A percentile compares a stretch with the other conserved stretches of the same genome.
Conservation (phyloP, 2,329 filamentous ascomycete genomes). For the Colletotrichum neosansevieriae region DNA sequence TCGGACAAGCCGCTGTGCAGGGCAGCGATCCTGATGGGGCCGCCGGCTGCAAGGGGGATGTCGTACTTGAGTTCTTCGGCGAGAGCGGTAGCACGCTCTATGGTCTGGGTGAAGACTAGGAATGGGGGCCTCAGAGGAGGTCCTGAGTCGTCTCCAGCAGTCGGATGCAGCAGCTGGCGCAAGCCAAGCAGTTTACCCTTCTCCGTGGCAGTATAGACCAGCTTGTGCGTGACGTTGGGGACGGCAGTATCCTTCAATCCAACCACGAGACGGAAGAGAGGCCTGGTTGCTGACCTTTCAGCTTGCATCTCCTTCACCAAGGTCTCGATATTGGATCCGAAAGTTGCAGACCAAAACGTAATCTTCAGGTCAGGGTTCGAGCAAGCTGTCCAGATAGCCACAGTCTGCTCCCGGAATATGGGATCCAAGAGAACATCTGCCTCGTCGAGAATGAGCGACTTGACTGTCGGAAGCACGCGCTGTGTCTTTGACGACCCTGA, state of each 20-base stretch:
- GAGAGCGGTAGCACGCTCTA: conserved; percentile 87
- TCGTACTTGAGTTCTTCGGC: conserved; percentile 94
- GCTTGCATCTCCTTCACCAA: conserved; percentile 78
- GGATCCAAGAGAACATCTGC: conserved; percentile 94
- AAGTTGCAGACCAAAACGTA: conserved; percentile 95
- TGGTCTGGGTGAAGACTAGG: conserved; percentile 96
- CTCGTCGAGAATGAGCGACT: conserved; percentile 87
- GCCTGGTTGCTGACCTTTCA: conserved; percentile 55
- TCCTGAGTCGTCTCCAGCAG: conserved; percentile 65
- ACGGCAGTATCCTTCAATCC: conserved; percentile 96
- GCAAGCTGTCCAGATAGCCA: conserved; percentile 86
- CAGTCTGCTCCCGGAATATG: conserved; percentile 89
- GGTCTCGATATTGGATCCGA: conserved; percentile 91
- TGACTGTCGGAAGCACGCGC: conserved; percentile 73
- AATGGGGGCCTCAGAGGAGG: conserved; percentile 84
- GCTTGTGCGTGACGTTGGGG: conserved; percentile 88
- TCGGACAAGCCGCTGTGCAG: conserved; percentile 90
- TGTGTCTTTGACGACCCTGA: conserved; percentile 56
- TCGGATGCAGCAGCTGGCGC: conserved; percentile 87
- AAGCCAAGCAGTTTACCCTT: conserved; percentile 93
- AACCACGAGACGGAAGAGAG: conserved; percentile 87
- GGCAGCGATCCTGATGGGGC: conserved; percentile 85
- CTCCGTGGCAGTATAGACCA: conserved; percentile 92
- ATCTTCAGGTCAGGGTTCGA: conserved; percentile 76
- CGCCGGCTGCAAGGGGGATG: conserved; percentile 89